phyloP scores from a whole-genome alignment of 441 rosid genomes.

The Erodium moschatum region DNA sequence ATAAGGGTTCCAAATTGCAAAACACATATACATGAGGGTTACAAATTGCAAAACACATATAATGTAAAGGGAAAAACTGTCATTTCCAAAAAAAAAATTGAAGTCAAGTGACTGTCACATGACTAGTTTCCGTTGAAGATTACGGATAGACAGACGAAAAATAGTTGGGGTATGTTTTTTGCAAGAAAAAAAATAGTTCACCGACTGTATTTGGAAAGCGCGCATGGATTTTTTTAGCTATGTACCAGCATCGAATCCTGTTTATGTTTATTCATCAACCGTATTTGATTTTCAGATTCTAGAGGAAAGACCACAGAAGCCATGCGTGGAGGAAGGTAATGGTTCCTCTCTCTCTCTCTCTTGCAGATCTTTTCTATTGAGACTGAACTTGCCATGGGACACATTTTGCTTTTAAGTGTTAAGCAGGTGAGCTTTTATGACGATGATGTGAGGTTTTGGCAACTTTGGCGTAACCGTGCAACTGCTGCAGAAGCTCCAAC shows the following conservation, averaged over 20 bases:
- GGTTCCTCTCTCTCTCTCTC: conserved; percentile 11
- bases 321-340: conserved; percentile 89
- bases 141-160: no score
- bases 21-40: no score
- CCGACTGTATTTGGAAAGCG: no score
- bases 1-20: no score
- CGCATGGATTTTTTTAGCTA: background rate
- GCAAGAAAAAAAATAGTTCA: no score
- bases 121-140: no score
- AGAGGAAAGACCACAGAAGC: conserved; percentile 90
- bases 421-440: conserved; percentile 93
- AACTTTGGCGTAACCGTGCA: conserved; percentile 80
- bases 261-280: background rate
- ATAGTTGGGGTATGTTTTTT: no score
- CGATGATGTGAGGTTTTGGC: conserved; percentile 93
- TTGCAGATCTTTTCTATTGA: background rate
- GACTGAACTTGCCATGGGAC: conserved; percentile 10
- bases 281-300: conserved; percentile 32
- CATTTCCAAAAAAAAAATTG: no score
- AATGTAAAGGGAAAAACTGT: no score
- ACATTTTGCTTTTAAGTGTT: conserved; percentile 44
- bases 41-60: no score
- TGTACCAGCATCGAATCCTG: background rate
- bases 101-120: no score
- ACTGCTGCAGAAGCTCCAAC: conserved; percentile 93